Evolutionary conservation across 192 early-diverging fungal genomes (phyloP).

Genomic region (Pilobolus umbonatus): DNA sequence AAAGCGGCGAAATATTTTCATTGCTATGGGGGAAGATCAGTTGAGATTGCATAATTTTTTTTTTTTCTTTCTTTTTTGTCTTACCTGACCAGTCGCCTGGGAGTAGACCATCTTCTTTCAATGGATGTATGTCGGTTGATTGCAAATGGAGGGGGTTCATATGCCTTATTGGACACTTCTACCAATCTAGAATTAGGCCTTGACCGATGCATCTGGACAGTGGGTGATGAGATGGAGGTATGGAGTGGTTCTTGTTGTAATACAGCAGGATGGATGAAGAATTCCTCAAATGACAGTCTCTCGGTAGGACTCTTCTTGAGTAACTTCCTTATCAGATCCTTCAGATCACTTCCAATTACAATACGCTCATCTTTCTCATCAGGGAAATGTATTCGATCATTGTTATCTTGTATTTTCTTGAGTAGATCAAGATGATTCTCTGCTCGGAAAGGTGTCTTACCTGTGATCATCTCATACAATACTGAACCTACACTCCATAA

Average conservation of each 20-base stretch:
- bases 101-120: background rate
- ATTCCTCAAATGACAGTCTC: constrained; percentile 90
- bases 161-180: constrained; percentile 1
- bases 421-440: constrained; percentile 91
- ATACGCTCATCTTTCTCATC: constrained; percentile 41
- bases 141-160: constrained; percentile 22
- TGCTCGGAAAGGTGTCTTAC: constrained; percentile 88
- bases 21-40: background rate
- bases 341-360: constrained; percentile 57
- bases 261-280: constrained; percentile 82
- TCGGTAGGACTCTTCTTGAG: constrained; percentile 84
- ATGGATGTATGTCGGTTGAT: background rate
- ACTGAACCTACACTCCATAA: constrained; percentile 96
- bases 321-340: constrained; percentile 77
- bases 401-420: constrained; percentile 80
- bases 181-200: background rate
- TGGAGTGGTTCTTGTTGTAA: constrained; percentile 12
- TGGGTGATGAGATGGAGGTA: background rate
- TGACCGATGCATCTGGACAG: background rate
- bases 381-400: constrained; percentile 85
- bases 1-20: constrained; percentile 4
- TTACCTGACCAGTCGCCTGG: constrained; percentile 1
- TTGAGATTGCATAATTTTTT: background rate
- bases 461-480: constrained; percentile 89
- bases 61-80: background rate